These are phyloP conservation scores for Debaryomyces sp. DNA, from an alignment of 1,139 yeast genomes.

Conservation along the genomic window DNA sequence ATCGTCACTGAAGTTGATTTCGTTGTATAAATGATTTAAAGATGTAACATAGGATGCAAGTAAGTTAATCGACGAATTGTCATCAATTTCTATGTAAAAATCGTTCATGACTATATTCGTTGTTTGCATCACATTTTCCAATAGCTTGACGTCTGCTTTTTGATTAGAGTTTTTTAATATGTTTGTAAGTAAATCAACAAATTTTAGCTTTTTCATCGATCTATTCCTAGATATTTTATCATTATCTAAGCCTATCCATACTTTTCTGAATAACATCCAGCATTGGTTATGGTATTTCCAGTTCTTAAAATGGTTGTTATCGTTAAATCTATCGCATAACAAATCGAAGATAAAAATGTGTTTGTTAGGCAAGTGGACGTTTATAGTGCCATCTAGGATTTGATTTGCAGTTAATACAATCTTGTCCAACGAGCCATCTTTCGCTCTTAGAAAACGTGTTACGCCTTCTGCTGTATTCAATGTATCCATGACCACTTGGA, in stretches of 20 bases:
- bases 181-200: constrained; percentile 20
- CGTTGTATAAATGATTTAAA: constrained; percentile 7
- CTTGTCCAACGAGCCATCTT: constrained; percentile 44
- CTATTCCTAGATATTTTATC: constrained; percentile 26
- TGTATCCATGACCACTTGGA: constrained; percentile 18
- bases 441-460: constrained; percentile 67
- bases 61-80: constrained; percentile 23
- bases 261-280: constrained; percentile 50
- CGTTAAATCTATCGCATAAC: constrained; percentile 65
- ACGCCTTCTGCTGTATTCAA: constrained; percentile 56
- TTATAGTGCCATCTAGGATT: constrained; percentile 40
- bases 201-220: constrained; percentile 35
- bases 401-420: constrained; percentile 45
- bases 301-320: constrained; percentile 33
- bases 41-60: constrained; percentile 18
- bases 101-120: constrained; percentile 19
- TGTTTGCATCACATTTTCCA: neutral
- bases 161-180: constrained; percentile 12
- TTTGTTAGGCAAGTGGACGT: constrained; percentile 62
- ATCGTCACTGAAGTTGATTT: neutral
- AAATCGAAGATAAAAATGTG: constrained; percentile 65
- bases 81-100: constrained; percentile 39
- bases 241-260: constrained; percentile 37
- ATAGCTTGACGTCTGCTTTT: neutral
- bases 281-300: constrained; percentile 45